phyloP scores from a whole-genome alignment of 2,329 filamentous ascomycete species.

The Fusarium proliferatum region DNA sequence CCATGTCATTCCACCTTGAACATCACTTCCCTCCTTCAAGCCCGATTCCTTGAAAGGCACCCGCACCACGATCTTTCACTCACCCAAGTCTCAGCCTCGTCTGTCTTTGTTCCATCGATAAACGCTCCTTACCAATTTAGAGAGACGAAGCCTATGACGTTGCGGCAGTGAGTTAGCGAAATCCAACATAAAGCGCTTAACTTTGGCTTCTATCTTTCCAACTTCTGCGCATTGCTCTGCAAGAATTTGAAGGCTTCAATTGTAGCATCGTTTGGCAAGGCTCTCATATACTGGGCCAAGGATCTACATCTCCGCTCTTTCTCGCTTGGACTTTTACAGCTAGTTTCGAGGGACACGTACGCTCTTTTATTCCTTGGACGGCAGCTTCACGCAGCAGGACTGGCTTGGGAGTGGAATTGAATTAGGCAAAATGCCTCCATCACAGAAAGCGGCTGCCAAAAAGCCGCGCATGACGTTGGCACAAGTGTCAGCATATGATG shows the following conservation, averaged over 20 bases:
- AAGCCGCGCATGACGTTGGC: constrained; percentile 83
- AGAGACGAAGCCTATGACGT: constrained; percentile 41
- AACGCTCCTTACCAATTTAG: constrained; percentile 21
- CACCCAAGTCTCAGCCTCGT: constrained; percentile 27
- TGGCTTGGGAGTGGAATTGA: background rate
- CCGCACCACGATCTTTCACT: constrained; percentile 9
- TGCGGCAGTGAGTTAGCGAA: constrained; percentile 40
- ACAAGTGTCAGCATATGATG: constrained; percentile 92
- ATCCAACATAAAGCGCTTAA: constrained; percentile 28
- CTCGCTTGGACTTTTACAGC: constrained; percentile 27
- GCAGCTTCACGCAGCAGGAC: background rate
- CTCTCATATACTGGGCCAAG: constrained; percentile 1
- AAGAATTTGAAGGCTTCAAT: background rate
- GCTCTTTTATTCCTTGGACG: constrained; percentile 31
- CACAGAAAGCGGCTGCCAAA: constrained; percentile 56
- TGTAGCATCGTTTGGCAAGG: background rate
- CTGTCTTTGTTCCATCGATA: constrained; percentile 19
- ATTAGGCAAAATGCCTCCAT: constrained; percentile 50
- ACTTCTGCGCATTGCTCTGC: background rate
- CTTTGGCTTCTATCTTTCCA: constrained; percentile 19
- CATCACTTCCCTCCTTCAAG: constrained; percentile 44
- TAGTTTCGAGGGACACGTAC: constrained; percentile 34
- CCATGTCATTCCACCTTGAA: constrained; percentile 45
- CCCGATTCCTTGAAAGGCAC: constrained; percentile 30
- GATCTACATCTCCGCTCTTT: constrained; percentile 26